These are phyloP conservation scores for Amoeboaphelidium protococcarum DNA, from an alignment of 371 early-diverging fungal species.

Conservation along the genomic window DNA sequence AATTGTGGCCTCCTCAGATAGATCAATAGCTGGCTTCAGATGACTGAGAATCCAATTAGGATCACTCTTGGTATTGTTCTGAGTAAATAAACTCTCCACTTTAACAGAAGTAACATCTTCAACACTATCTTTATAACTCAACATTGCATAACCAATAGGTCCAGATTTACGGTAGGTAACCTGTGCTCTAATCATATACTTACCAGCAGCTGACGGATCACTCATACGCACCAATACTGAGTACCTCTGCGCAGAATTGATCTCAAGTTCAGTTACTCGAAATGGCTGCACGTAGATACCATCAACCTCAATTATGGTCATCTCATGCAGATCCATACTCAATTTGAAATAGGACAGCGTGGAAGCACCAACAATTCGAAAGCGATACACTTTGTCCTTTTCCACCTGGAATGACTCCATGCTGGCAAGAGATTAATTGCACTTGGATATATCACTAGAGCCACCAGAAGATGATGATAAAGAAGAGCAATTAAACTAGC, in stretches of 20 bases:
- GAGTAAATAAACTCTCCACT: background rate
- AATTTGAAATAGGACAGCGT: conserved; percentile 42
- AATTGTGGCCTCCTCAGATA: background rate
- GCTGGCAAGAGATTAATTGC: background rate
- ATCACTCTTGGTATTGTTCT: background rate
- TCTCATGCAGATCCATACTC: conserved; percentile 42
- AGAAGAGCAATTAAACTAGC: background rate
- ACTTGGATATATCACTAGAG: background rate
- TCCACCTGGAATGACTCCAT: conserved; percentile 13
- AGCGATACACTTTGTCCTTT: conserved; percentile 52
- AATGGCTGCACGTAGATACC: conserved; percentile 19
- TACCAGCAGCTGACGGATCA: background rate
- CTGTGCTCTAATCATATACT: background rate
- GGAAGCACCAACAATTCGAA: conserved; percentile 49
- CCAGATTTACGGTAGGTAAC: background rate
- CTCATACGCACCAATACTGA: conserved; percentile 23
- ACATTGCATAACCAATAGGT: background rate
- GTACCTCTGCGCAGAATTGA: conserved; percentile 37
- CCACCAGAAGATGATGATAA: no score
- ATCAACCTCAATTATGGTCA: conserved; percentile 54
- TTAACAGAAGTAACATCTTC: background rate
- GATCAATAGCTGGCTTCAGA: background rate
- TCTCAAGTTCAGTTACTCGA: conserved; percentile 19
- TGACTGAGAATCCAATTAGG: background rate
- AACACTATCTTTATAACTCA: background rate